Conservation (phyloP, 164 flowering plant species). For the Magnolia sinica region DNA sequence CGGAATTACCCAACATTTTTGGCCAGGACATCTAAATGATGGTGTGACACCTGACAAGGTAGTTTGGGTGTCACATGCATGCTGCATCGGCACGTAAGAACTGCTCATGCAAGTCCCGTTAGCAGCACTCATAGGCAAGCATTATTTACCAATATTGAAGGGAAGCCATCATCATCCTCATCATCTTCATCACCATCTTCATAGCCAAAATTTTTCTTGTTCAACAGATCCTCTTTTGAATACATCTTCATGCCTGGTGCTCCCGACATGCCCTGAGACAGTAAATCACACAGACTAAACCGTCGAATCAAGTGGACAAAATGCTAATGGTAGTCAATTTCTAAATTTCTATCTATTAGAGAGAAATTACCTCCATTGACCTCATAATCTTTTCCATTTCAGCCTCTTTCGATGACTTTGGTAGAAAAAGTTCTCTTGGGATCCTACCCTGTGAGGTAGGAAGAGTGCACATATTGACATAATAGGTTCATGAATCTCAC, state of each 20-base stretch:
- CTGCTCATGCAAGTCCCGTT: too few species aligned
- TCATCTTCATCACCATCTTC: slow-evolving; percentile 80
- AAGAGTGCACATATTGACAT: too few species aligned
- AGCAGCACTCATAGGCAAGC: background rate
- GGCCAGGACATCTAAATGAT: too few species aligned
- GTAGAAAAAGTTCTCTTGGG: slow-evolving; percentile 81
- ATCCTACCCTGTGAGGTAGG: slow-evolving; percentile 51
- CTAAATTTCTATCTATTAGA: background rate
- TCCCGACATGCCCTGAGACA: slow-evolving; percentile 86
- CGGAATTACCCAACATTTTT: too few species aligned
- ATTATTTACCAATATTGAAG: slow-evolving; percentile 57
- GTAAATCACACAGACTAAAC: background rate
- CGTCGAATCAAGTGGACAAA: background rate
- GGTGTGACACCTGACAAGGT: too few species aligned
- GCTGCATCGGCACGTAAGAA: too few species aligned
- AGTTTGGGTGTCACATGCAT: too few species aligned
- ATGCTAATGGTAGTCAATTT: background rate
- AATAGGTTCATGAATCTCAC: too few species aligned
- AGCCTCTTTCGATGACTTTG: slow-evolving; percentile 81
- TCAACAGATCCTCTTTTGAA: slow-evolving; percentile 82
- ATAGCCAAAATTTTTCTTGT: slow-evolving; percentile 51
- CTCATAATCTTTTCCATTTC: slow-evolving; percentile 86
- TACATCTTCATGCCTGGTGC: slow-evolving; percentile 95
- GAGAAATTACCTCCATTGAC: slow-evolving; percentile 71
- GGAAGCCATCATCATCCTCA: slow-evolving; percentile 57